phyloP scores from a whole-genome alignment of 169 alveolate genomes.

The Perkinsus marinus region DNA sequence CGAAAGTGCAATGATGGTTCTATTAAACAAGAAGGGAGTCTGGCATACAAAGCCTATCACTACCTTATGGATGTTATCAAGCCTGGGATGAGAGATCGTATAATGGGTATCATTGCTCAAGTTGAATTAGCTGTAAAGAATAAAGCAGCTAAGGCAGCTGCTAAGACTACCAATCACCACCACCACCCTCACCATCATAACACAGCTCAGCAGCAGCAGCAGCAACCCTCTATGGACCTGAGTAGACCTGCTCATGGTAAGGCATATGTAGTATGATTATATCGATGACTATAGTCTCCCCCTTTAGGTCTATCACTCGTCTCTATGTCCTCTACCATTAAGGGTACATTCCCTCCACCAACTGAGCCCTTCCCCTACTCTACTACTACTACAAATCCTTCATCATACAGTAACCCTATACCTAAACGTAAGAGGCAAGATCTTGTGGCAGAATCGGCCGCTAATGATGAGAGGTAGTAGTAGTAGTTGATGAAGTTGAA shows the following conservation, averaged over 20 bases:
- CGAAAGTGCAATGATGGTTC: background rate
- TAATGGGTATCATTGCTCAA: background rate
- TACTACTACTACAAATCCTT: too few species aligned
- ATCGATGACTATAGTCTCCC: too few species aligned
- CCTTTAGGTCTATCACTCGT: too few species aligned
- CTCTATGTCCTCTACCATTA: too few species aligned
- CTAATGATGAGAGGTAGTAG: background rate
- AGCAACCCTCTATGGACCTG: too few species aligned
- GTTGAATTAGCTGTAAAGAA: background rate
- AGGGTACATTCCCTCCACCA: too few species aligned
- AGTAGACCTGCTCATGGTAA: too few species aligned
- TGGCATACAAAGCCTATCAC: background rate
- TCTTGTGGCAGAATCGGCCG: background rate
- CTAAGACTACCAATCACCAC: background rate
- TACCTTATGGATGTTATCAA: background rate
- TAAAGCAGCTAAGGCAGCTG: background rate
- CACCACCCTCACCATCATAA: too few species aligned
- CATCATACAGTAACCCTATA: too few species aligned
- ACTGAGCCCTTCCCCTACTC: too few species aligned
- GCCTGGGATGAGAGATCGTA: background rate
- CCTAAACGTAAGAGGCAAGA: background rate
- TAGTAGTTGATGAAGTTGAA: background rate
- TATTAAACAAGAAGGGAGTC: background rate
- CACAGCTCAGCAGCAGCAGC: too few species aligned
- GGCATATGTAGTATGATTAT: too few species aligned